Evolutionary conservation across 2,329 filamentous ascomycete genomes (phyloP), one percentile per base, ranked within the genome.

Genomic region (Pseudogymnoascus sp.): DNA sequence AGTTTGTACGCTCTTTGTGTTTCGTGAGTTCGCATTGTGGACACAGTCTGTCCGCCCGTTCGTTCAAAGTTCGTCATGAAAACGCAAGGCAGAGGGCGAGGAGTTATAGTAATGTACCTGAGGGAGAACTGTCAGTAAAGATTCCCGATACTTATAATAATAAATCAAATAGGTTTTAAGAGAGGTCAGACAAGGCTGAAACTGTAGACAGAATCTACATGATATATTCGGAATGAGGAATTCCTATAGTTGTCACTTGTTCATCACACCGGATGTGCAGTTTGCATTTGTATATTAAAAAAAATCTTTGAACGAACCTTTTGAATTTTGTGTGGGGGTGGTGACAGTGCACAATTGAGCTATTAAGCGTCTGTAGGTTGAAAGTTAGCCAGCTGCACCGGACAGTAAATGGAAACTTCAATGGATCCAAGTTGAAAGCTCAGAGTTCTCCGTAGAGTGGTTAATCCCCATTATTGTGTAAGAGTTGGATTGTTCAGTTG

Each of bases 111-210:
- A 69, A 68, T 69, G 64, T 76, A 76, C 74, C 74, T 75, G 62
- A 57, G 47, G 63, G 42, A 42, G 33, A 40, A 67, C 61, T 60
- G 40, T 71, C 68, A 72, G 69, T 68, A 65, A 65, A 65, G 21
- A 44, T 19, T 26, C 57, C 35, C 13, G 21, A 36, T 62, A 44
- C 35, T 28, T 33, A 17, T 57, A 33, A 17, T 15, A 19, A 62
- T 63, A 64, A 65, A 63, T 61, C 60, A 33, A 57, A 64, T 61
- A 28, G 50, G 65, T 36, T 36, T 63, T 61, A 61, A 62, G 64
- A 64, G 66, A 70, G 72, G 74, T 77, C 76, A 77, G 75, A 77
- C 75, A 77, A 77, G 76, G 76, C 76, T 77, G 76, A 77, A 77
- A 77, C 75, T 69, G 67, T 65, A 72, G 68, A 75, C 73, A 71